phyloP scores from a whole-genome alignment of 495 filamentous ascomycete genomes.

The Penicillium subrubescens region DNA sequence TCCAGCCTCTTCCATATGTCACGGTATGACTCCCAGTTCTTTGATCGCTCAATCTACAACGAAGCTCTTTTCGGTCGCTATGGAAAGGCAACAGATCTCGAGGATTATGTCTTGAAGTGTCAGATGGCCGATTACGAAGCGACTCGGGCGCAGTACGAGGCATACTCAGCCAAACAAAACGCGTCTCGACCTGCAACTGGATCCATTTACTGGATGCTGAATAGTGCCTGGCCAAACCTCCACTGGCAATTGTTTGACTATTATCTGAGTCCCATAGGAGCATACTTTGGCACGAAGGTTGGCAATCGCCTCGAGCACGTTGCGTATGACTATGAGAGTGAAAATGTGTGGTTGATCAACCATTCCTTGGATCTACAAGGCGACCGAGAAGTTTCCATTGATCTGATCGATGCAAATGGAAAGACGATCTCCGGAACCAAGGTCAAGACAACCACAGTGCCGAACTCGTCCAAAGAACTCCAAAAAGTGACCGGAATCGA shows the following conservation, averaged over 20 bases:
- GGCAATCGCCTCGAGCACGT: slow-evolving; percentile 57
- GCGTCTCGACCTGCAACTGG: slow-evolving; percentile 58
- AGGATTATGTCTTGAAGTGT: slow-evolving; percentile 56
- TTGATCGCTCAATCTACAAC: slow-evolving; percentile 59
- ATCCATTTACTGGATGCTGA: slow-evolving; percentile 70
- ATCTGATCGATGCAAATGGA: slow-evolving; percentile 52
- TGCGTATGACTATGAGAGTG: slow-evolving; percentile 53
- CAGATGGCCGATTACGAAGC: slow-evolving; percentile 68
- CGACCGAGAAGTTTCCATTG: slow-evolving; percentile 44
- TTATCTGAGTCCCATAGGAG: slow-evolving; percentile 58
- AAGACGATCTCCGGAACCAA: slow-evolving; percentile 34
- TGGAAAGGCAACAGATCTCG: slow-evolving; percentile 51
- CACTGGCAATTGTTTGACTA: slow-evolving; percentile 71
- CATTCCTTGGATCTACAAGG: slow-evolving; percentile 47
- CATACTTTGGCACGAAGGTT: slow-evolving; percentile 62
- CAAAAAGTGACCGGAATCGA: slow-evolving; percentile 29
- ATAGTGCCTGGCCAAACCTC: slow-evolving; percentile 64
- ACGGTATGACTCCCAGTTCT: slow-evolving; percentile 53
- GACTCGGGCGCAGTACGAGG: slow-evolving; percentile 62
- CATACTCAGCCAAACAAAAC: slow-evolving; percentile 52
- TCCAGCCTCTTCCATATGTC: slow-evolving; percentile 63
- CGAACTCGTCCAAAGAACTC: slow-evolving; percentile 32
- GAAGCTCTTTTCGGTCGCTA: slow-evolving; percentile 53
- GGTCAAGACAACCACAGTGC: slow-evolving; percentile 21
- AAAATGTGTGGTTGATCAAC: slow-evolving; percentile 57